Percentiles rank a stretch among this genome's conserved stretches.
These are phyloP conservation scores for Trichoderma gamsii DNA, from an alignment of 495 filamentous ascomycete species.

Conservation along the genomic window DNA sequence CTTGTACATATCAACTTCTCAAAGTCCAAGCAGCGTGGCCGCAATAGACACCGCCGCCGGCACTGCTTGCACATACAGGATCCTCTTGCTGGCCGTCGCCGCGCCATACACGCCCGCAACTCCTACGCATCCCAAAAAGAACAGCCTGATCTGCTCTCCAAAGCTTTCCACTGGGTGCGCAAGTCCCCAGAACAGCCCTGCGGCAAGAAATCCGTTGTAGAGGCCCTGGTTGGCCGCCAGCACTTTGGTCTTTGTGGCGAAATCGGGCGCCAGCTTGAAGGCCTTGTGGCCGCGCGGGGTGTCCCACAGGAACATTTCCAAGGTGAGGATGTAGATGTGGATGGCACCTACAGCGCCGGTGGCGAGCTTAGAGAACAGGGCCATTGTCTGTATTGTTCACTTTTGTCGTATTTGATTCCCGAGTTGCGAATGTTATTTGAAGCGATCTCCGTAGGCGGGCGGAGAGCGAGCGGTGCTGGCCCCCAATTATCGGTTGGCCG, in stretches of 20 bases:
- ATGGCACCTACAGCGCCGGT: conserved; percentile 23
- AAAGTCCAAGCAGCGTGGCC: conserved; percentile 13
- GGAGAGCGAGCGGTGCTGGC: background rate
- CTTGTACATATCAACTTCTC: background rate
- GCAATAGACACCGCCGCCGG: conserved; percentile 20
- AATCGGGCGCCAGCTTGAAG: conserved; percentile 25
- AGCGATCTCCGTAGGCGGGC: background rate
- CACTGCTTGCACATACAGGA: conserved; percentile 27
- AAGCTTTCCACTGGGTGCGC: conserved; percentile 25
- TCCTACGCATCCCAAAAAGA: conserved; percentile 29
- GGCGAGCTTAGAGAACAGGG: conserved; percentile 19
- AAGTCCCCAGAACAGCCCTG: conserved; percentile 28
- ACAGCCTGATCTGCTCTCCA: conserved; percentile 26
- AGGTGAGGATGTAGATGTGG: conserved; percentile 31
- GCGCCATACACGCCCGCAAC: conserved; percentile 29
- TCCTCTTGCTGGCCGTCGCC: conserved; percentile 24
- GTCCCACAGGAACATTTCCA: conserved; percentile 32
- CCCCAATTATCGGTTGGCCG: background rate
- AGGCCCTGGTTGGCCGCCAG: conserved; percentile 33
- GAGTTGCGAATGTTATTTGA: background rate
- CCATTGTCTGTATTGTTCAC: conserved; percentile 17
- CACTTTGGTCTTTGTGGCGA: conserved; percentile 24
- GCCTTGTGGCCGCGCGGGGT: conserved; percentile 27
- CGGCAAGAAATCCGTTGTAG: conserved; percentile 34
- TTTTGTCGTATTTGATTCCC: background rate